Evolutionary conservation across 768 basidiomycete species (phyloP).

Genomic region (Lenzites betulinus): DNA sequence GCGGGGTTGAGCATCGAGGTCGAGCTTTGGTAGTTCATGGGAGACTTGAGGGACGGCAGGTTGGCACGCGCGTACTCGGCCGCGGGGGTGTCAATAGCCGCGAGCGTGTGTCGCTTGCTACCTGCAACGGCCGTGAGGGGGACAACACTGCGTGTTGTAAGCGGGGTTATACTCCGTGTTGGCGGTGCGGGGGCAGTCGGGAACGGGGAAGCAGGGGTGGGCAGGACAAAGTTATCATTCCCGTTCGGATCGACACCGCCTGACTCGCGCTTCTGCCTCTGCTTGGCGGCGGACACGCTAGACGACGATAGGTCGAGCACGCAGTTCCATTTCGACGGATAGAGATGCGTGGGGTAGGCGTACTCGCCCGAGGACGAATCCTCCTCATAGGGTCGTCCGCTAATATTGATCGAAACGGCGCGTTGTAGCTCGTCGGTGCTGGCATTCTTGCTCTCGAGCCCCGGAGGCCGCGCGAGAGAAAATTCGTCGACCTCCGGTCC

Average conservation of each 20-base stretch:
- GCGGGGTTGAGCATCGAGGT: constrained; percentile 34
- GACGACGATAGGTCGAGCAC: constrained; percentile 69
- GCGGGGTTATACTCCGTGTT: constrained; percentile 22
- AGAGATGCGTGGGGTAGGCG: constrained; percentile 68
- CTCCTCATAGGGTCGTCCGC: constrained; percentile 65
- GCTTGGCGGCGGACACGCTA: constrained; percentile 28
- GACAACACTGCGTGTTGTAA: constrained; percentile 38
- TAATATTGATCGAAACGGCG: constrained; percentile 77
- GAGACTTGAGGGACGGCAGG: constrained; percentile 21
- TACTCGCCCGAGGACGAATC: neutral
- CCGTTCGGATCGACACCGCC: constrained; percentile 6
- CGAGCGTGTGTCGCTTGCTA: constrained; percentile 57
- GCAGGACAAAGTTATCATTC: constrained; percentile 20
- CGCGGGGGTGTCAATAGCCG: constrained; percentile 36
- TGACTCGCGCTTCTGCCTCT: constrained; percentile 22
- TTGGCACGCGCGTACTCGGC: constrained; percentile 29
- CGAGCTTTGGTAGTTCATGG: constrained; percentile 33
- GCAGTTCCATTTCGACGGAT: constrained; percentile 90
- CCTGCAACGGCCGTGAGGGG: constrained; percentile 44
- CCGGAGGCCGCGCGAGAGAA: constrained; percentile 29
- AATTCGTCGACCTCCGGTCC: constrained; percentile 58
- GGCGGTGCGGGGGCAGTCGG: constrained; percentile 37
- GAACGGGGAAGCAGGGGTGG: constrained; percentile 77
- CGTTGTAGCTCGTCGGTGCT: constrained; percentile 57
- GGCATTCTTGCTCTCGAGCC: constrained; percentile 8